phyloP scores from a whole-genome alignment of 805 yeast genomes.

The Suhomyces vadensis region DNA sequence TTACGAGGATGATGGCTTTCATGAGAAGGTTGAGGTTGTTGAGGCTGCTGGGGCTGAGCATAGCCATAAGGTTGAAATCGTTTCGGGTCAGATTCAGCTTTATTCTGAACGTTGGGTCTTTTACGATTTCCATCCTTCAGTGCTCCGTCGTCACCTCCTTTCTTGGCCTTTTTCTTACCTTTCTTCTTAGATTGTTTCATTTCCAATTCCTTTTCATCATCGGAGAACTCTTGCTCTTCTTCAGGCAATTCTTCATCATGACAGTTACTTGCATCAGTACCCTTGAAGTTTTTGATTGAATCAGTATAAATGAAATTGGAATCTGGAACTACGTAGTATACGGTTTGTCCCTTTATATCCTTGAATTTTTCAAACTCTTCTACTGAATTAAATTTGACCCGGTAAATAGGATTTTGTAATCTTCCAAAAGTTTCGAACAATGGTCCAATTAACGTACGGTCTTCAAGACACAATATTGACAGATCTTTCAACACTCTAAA shows the following conservation, averaged over 20 bases:
- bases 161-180: conserved; percentile 45
- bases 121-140: conserved; percentile 4
- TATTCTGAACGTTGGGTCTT: conserved; percentile 5
- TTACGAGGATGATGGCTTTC: conserved; percentile 2
- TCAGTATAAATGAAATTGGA: conserved; percentile 81
- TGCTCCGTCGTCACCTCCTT: conserved; percentile 18
- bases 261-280: conserved; percentile 93
- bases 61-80: conserved; percentile 25
- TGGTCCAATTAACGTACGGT: conserved; percentile 69
- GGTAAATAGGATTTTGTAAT: conserved; percentile 74
- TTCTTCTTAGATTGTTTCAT: conserved; percentile 65
- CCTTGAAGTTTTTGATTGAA: conserved; percentile 66
- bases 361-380: conserved; percentile 51
- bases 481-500: conserved; percentile 78
- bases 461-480: conserved; percentile 75
- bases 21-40: conserved; percentile 1
- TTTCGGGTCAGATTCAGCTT: conserved; percentile 8
- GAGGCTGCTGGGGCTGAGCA: conserved; percentile 16
- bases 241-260: conserved; percentile 93
- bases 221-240: conserved; percentile 93
- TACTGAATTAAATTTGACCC: conserved; percentile 62
- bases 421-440: conserved; percentile 90
- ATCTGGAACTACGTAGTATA: conserved; percentile 76
- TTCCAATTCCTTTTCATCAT: conserved; percentile 84
- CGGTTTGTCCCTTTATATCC: conserved; percentile 53